Base-by-base conservation (phyloP, 345 rosid genomes). In the Citrus maxima region DNA sequence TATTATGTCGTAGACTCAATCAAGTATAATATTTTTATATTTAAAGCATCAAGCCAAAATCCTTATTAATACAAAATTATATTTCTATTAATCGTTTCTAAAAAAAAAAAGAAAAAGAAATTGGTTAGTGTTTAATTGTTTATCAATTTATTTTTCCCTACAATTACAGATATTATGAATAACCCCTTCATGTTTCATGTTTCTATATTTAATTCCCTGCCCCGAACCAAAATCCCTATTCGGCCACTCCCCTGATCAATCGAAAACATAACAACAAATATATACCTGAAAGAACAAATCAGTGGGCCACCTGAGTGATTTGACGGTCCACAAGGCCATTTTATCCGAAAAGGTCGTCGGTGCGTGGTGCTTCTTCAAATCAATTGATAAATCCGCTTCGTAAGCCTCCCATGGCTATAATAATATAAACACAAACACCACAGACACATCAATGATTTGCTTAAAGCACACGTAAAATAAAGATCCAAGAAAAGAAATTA, bases 231-330 rank as follows among this genome's bases (percentile, higher is more conserved):
- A 42, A 42, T 42, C 16, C 4, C 49, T 42, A 8, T 42, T 12
- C 49, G 4, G 49, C 0, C 49, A 12, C 16, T 3, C 14, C 13
- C 49, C 49, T 3, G 49, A 46, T 46, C 51, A 46, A 13, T 46
- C 51, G 14, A 46, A 46, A 46, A 46, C 51, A 46, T 46, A 3
- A 42, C 49, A 42, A 42, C 49, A 46, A 42, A 46, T 46, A 46
- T 10, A 37, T 81, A 92, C 97, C 93, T 90, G 95, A 70, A 90
- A 93, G 88, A 93, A 88, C 24, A 93, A 6, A 76, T 93, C 95
- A 0, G 95, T 88, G 10, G 97, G 95, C 89, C 74, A 90, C 22
- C 95, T 81, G 67, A 93, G 83, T 78, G 87, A n/a, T 81, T 90
- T 91, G 70, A 93, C 97, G 25, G 92, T 87, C 91, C 90, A 91